Conservation (phyloP, 495 filamentous ascomycete species). For the Tuber magnatum region DNA sequence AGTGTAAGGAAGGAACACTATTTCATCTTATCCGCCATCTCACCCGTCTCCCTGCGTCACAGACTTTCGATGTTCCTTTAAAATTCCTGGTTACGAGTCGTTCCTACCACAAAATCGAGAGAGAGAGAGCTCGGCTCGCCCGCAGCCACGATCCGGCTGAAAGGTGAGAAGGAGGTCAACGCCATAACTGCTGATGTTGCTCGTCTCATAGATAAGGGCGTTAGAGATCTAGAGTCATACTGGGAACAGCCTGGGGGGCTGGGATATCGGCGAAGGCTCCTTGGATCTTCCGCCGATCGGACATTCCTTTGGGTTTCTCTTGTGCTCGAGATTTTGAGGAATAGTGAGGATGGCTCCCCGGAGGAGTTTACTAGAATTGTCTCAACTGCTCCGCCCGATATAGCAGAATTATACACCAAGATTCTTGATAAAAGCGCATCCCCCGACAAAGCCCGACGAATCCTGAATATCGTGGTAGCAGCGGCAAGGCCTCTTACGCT, state of each 20-base stretch:
- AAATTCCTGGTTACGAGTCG: constrained; percentile 48
- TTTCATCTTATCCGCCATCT: constrained; percentile 14
- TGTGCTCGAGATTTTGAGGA: too few relatives aligned
- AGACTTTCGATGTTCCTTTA: constrained; percentile 17
- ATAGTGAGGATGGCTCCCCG: too few relatives aligned
- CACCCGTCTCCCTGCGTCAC: background rate
- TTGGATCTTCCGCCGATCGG: constrained; percentile 45
- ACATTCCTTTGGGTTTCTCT: too few relatives aligned
- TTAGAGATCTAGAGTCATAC: constrained; percentile 37
- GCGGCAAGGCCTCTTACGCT: too few relatives aligned
- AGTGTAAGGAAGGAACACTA: constrained; percentile 39
- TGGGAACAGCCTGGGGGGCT: constrained; percentile 15
- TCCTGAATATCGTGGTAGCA: too few relatives aligned
- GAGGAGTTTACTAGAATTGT: too few relatives aligned
- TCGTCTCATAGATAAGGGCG: constrained; percentile 40
- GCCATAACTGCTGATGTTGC: constrained; percentile 44
- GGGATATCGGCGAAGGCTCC: constrained; percentile 21
- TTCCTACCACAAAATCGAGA: constrained; percentile 45
- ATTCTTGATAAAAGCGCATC: too few relatives aligned
- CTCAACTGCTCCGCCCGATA: too few relatives aligned
- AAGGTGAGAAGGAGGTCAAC: constrained; percentile 43
- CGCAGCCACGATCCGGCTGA: constrained; percentile 36
- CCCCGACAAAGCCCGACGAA: too few relatives aligned
- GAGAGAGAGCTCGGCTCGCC: constrained; percentile 17
- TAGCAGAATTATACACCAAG: too few relatives aligned